Base-by-base conservation (phyloP, 352 stramenopile species). In the Elongisporangium undulatum region DNA sequence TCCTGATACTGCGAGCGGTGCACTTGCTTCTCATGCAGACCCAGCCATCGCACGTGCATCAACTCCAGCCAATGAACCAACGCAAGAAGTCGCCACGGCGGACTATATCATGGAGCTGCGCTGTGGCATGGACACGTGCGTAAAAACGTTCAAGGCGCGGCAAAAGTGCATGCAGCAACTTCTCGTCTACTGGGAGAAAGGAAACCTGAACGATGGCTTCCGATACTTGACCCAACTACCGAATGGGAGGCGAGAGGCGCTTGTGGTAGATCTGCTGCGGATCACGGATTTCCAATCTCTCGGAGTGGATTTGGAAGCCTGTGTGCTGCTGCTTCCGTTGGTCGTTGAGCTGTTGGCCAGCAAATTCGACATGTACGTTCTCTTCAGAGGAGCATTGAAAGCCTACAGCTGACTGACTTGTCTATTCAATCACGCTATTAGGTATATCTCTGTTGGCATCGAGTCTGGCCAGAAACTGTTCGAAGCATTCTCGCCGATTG, bases 81-180 rank as follows among this genome's bases (percentile, higher is more conserved):
- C 16, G 22, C 50, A 69, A 20, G 63, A 75, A 29, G 24, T 82
- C 16, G 62, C 78, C 16, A 89, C 77, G 17, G 79, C 78, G 0
- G 79, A 92, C 49, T 93, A 82, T 56, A 79, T 95, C 50, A 89
- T 86, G 71, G 85, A 95, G 64, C 81, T 93, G 57, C 82, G 79
- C 8, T 89, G 79, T 61, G 85, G 85, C 8, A 95, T 95, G 83
- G 85, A 95, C 58, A 90, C 82, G 12, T 92, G 74, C 24, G 55
- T 93, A 29, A 91, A 91, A 57, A 82, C 77, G 12, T 87, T 95
- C 39, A 74, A 76, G 15, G 63, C 69, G 50, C 74, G 85, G 0
- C 82, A 93, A 58, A 90, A 90, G 55, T 79, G 75, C 23, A 58
- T 90, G 13, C 74, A 92, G 58, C 75, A 92, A 63, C 65, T 95